These are phyloP conservation scores for Kandelia obovata DNA, from an alignment of 345 rosid genomes.

Conservation along the genomic window DNA sequence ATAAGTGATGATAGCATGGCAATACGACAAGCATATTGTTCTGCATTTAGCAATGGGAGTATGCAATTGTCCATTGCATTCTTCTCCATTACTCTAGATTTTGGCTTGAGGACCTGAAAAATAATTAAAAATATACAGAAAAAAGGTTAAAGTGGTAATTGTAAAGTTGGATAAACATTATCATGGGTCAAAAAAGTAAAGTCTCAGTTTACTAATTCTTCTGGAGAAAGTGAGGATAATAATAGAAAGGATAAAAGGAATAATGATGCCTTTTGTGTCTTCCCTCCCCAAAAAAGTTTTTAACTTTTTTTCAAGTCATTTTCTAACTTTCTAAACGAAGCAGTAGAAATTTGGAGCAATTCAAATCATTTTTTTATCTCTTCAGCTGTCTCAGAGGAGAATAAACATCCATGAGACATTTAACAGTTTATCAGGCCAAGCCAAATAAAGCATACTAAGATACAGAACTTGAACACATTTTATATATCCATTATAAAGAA, in stretches of 20 bases:
- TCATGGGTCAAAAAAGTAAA: not conserved
- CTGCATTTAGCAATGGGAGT: conserved; percentile 46
- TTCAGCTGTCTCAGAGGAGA: no score
- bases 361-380: not conserved
- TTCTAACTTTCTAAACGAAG: not conserved
- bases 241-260: not conserved
- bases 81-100: conserved; percentile 9
- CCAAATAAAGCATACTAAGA: not conserved
- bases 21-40: conserved; percentile 62
- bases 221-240: not conserved
- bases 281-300: not conserved
- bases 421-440: not conserved
- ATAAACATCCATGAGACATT: no score
- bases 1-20: conserved; percentile 61
- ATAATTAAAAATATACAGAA: conserved; percentile 11
- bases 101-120: conserved; percentile 40
- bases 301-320: not conserved
- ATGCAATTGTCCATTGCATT: not conserved
- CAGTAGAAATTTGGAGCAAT: not conserved
- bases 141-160: conserved; percentile 9
- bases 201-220: no score
- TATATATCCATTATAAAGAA: not conserved
- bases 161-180: not conserved
- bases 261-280: not conserved
- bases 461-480: not conserved